Evolutionary conservation across 1,139 yeast genomes (phyloP).

Genomic region (Pichia norvegensis): DNA sequence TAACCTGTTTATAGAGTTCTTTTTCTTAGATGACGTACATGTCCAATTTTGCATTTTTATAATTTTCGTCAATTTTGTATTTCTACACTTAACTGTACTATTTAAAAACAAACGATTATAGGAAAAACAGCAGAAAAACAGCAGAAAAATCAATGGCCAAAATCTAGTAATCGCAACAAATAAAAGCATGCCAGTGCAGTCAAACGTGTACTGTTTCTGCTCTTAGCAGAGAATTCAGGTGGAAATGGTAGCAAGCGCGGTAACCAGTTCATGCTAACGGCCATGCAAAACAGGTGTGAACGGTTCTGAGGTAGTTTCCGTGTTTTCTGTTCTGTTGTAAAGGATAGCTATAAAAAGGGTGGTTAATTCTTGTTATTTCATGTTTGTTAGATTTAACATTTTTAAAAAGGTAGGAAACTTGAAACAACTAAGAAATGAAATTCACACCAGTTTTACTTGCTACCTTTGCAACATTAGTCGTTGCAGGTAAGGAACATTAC

Average conservation of each 20-base stretch:
- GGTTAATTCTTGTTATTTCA: no score
- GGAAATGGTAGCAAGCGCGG: background rate
- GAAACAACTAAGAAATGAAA: background rate
- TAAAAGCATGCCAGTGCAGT: no score
- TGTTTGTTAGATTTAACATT: background rate
- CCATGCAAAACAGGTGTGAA: background rate
- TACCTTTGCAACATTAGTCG: background rate
- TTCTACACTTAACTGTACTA: background rate
- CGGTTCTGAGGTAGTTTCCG: background rate
- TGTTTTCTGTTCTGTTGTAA: background rate
- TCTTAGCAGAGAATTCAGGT: background rate
- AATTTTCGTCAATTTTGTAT: background rate
- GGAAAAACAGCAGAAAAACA: background rate
- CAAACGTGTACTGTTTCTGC: background rate
- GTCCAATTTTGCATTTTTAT: background rate
- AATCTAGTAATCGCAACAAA: background rate
- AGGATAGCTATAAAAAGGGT: no score
- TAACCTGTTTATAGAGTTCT: background rate
- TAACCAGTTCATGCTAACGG: background rate
- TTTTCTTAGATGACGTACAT: background rate
- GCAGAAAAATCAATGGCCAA: background rate
- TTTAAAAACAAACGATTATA: no score
- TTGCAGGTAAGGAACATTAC: background rate
- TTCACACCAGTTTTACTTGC: background rate
- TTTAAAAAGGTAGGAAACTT: no score